These are phyloP conservation scores for Huntiella savannae DNA, from an alignment of 2,329 filamentous ascomycete species.

Conservation along the genomic window DNA sequence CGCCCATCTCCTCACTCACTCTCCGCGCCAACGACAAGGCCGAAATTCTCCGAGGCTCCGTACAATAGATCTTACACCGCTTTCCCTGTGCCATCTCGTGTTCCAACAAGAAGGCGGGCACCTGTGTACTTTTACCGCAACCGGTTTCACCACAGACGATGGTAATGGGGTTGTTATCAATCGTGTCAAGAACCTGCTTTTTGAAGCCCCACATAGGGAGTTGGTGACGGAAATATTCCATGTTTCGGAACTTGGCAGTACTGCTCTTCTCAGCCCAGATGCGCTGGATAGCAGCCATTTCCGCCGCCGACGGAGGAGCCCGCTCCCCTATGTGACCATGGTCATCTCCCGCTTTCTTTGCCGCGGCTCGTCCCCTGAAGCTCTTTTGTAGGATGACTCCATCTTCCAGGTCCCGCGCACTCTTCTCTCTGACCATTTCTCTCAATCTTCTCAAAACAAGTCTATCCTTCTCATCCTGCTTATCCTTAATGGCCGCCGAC, in stretches of 20 bases:
- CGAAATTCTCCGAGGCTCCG: slow-evolving; percentile 86
- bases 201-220: slow-evolving; percentile 82
- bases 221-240: slow-evolving; percentile 61
- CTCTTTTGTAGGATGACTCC: slow-evolving; percentile 60
- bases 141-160: slow-evolving; percentile 96
- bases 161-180: slow-evolving; percentile 65
- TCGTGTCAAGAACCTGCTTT: slow-evolving; percentile 54
- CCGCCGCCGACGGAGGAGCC: slow-evolving; percentile 20
- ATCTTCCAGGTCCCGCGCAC: slow-evolving; percentile 51
- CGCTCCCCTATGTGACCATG: slow-evolving; percentile 31
- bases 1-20: slow-evolving; percentile 87
- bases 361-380: slow-evolving; percentile 42
- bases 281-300: slow-evolving; percentile 31
- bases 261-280: slow-evolving; percentile 41
- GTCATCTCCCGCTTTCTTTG: slow-evolving; percentile 27
- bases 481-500: slow-evolving; percentile 46
- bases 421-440: slow-evolving; percentile 45
- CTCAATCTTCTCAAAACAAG: slow-evolving; percentile 48
- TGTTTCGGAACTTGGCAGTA: slow-evolving; percentile 48
- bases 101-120: slow-evolving; percentile 86
- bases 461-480: slow-evolving; percentile 53
- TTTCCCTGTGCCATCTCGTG: slow-evolving; percentile 65
- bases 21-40: slow-evolving; percentile 83
- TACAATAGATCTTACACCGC: slow-evolving; percentile 83
- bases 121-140: slow-evolving; percentile 91